These are phyloP conservation scores for Lasiodiplodia gonubiensis DNA, from an alignment of 2,329 filamentous ascomycete species.

Conservation along the genomic window DNA sequence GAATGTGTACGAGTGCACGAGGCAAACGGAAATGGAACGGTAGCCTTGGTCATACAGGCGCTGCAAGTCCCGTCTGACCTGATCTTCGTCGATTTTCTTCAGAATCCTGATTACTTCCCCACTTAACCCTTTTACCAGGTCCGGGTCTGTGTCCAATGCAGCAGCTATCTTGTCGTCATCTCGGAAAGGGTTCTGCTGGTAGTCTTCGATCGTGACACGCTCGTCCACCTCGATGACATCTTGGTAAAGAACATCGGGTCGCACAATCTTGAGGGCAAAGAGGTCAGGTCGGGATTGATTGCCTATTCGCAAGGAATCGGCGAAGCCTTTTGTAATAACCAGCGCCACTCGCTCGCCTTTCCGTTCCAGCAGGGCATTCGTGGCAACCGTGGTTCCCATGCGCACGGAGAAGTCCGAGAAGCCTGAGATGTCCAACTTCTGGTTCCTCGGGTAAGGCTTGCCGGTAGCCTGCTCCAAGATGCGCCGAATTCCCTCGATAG, in stretches of 20 bases:
- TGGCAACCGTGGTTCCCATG: constrained; percentile 42
- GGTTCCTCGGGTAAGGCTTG: constrained; percentile 31
- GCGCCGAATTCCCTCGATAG: constrained; percentile 39
- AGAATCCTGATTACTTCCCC: constrained; percentile 39
- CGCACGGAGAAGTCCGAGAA: constrained; percentile 33
- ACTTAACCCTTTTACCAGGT: constrained; percentile 35
- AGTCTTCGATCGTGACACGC: constrained; percentile 43
- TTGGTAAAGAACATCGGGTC: constrained; percentile 34
- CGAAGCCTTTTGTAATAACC: constrained; percentile 40
- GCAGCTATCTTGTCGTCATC: constrained; percentile 31
- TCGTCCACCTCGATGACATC: constrained; percentile 35
- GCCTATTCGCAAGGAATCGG: constrained; percentile 40
- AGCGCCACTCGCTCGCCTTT: constrained; percentile 40
- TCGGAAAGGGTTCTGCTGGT: constrained; percentile 36
- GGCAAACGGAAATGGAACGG: constrained; percentile 45
- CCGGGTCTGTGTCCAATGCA: constrained; percentile 14
- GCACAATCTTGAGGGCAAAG: constrained; percentile 36
- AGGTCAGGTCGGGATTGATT: constrained; percentile 42
- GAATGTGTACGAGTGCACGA: constrained; percentile 43
- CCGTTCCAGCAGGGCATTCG: constrained; percentile 40
- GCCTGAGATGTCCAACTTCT: constrained; percentile 25
- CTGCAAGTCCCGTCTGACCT: constrained; percentile 31
- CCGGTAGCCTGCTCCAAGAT: constrained; percentile 35
- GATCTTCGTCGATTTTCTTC: constrained; percentile 33
- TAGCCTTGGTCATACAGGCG: constrained; percentile 41